phyloP scores from a whole-genome alignment of 805 yeast genomes.

The Barnettozyma populi region DNA sequence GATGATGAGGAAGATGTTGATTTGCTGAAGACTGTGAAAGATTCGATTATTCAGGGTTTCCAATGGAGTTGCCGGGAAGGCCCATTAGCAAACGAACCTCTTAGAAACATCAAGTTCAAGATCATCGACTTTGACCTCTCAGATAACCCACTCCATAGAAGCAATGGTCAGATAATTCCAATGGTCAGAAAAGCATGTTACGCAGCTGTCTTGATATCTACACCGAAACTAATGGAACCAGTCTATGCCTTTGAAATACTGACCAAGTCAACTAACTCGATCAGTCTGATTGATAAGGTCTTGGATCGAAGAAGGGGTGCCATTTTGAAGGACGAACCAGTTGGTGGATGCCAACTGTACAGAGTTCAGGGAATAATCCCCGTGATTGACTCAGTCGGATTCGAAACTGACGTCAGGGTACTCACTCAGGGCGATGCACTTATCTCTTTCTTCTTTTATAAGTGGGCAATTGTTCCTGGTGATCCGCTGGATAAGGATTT shows the following conservation, averaged over 20 bases:
- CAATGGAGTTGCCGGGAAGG: slow-evolving; percentile 82
- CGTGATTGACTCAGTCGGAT: slow-evolving; percentile 83
- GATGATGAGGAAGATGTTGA: slow-evolving; percentile 58
- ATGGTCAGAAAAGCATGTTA: slow-evolving; percentile 81
- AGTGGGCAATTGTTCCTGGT: slow-evolving; percentile 84
- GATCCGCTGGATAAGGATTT: slow-evolving; percentile 75
- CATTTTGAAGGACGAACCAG: slow-evolving; percentile 40
- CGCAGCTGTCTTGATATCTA: slow-evolving; percentile 69
- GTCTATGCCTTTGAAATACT: slow-evolving; percentile 54
- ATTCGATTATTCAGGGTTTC: slow-evolving; percentile 69
- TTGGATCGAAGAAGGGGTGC: slow-evolving; percentile 69
- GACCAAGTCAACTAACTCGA: slow-evolving; percentile 43
- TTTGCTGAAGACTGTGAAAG: slow-evolving; percentile 39
- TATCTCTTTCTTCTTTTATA: slow-evolving; percentile 57
- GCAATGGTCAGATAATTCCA: slow-evolving; percentile 72
- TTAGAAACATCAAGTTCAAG: slow-evolving; percentile 64
- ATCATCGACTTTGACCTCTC: slow-evolving; percentile 57
- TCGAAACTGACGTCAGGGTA: slow-evolving; percentile 79
- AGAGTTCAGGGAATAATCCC: slow-evolving; percentile 66
- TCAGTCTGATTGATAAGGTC: slow-evolving; percentile 42
- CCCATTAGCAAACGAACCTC: slow-evolving; percentile 84
- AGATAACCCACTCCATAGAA: slow-evolving; percentile 41
- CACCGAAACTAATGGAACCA: slow-evolving; percentile 82
- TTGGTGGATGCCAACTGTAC: slow-evolving; percentile 70
- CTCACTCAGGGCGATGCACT: slow-evolving; percentile 75